These are phyloP conservation scores for Tausonia pullulans DNA, from an alignment of 1,284 basidiomycete species.

Conservation along the genomic window DNA sequence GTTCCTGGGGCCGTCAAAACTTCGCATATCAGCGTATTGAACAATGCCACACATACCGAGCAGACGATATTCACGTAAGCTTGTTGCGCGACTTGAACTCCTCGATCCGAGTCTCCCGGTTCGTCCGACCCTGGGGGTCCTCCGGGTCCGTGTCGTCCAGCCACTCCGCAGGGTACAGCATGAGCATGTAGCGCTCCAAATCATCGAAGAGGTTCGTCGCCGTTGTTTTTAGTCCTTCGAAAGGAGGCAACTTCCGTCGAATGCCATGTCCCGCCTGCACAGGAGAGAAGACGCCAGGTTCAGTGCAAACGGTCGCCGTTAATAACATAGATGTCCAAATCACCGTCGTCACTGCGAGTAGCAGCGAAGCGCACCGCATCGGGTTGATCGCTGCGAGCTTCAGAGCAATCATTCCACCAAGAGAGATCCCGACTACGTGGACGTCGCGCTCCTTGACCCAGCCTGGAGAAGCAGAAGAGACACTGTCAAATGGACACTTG, in stretches of 20 bases:
- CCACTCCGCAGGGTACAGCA: constrained; percentile 14
- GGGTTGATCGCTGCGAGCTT: background rate
- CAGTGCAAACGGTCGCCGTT: too few relatives aligned
- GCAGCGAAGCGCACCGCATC: background rate
- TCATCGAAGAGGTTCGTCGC: constrained; percentile 8
- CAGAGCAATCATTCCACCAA: constrained; percentile 15
- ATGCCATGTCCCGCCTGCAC: constrained; percentile 6
- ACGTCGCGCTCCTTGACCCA: background rate
- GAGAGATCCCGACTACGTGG: constrained; percentile 7
- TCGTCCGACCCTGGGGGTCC: constrained; percentile 1
- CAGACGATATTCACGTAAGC: background rate
- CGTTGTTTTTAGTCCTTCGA: constrained; percentile 8
- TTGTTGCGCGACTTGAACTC: background rate
- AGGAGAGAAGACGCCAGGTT: too few relatives aligned
- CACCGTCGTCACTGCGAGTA: background rate
- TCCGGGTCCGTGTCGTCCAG: constrained; percentile 7
- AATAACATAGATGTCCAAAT: background rate
- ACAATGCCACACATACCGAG: background rate
- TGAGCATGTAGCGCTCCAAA: constrained; percentile 13
- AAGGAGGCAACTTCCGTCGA: constrained; percentile 8
- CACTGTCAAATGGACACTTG: background rate
- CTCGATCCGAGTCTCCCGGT: constrained; percentile 6
- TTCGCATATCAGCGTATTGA: too few relatives aligned
- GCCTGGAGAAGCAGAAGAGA: background rate
- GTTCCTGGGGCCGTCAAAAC: too few relatives aligned